Evolutionary conservation across 768 basidiomycete genomes (phyloP).

Genomic region (Mycena rosella): DNA sequence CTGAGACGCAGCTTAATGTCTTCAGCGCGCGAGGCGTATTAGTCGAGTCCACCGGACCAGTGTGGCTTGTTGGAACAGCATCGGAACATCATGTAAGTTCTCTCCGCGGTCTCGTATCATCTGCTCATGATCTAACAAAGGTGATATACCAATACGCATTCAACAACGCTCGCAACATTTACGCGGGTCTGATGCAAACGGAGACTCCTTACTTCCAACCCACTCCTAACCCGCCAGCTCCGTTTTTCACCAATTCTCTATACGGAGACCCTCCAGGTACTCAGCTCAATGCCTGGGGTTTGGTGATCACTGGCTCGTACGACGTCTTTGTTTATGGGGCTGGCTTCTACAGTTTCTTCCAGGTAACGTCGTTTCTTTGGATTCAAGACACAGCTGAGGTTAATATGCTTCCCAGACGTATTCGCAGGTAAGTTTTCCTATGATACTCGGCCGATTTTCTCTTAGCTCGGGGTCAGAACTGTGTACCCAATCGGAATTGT

Average conservation of each 20-base stretch:
- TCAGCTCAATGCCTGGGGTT: slow-evolving; percentile 51
- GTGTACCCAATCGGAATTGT: slow-evolving; percentile 18
- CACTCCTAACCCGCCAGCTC: slow-evolving; percentile 55
- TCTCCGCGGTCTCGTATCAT: slow-evolving; percentile 23
- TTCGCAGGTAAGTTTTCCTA: neutral
- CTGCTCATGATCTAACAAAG: neutral
- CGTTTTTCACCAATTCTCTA: slow-evolving; percentile 50
- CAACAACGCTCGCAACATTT: slow-evolving; percentile 60
- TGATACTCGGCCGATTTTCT: neutral
- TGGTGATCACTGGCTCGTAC: slow-evolving; percentile 55
- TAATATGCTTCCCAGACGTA: neutral
- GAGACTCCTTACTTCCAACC: slow-evolving; percentile 70
- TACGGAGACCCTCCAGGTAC: slow-evolving; percentile 50
- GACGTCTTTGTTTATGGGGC: slow-evolving; percentile 63
- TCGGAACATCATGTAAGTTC: slow-evolving; percentile 18
- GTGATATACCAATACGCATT: slow-evolving; percentile 56
- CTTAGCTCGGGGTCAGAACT: neutral
- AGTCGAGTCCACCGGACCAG: slow-evolving; percentile 12
- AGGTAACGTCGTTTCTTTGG: slow-evolving; percentile 55
- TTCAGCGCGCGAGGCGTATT: neutral
- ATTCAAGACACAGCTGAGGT: neutral
- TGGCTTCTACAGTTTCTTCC: slow-evolving; percentile 67
- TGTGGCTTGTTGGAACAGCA: slow-evolving; percentile 26
- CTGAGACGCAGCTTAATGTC: neutral
- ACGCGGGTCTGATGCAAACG: slow-evolving; percentile 66